These are phyloP conservation scores for Chlorokybus atmophyticus DNA, from an alignment of 139 green algal species.

Conservation along the genomic window DNA sequence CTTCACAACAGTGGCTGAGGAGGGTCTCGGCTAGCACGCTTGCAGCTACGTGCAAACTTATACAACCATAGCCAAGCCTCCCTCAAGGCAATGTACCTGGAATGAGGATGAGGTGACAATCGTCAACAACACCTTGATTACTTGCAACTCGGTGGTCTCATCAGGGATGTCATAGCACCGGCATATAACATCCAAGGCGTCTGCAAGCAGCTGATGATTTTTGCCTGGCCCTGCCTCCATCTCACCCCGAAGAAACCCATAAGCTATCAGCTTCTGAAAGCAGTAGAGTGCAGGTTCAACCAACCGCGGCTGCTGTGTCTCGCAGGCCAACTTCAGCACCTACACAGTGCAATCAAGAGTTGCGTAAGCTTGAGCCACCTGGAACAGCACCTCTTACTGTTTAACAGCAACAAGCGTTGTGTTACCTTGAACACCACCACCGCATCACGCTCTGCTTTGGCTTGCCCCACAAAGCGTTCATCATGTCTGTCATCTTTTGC, in stretches of 20 bases:
- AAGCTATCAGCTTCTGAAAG: conserved; percentile 80
- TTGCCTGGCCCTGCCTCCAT: conserved; percentile 12
- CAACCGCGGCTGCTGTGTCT: conserved; percentile 50
- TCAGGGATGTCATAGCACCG: conserved; percentile 80
- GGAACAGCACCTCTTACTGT: conserved; percentile 9
- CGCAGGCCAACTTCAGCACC: conserved; percentile 22
- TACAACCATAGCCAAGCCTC: too few relatives aligned
- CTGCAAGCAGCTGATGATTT: conserved; percentile 12
- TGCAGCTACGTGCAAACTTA: conserved; percentile 70
- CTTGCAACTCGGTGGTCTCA: conserved; percentile 77
- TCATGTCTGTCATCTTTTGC: neutral
- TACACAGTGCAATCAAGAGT: conserved; percentile 10
- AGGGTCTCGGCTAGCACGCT: conserved; percentile 30
- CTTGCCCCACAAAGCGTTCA: neutral
- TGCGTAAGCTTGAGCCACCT: conserved; percentile 9
- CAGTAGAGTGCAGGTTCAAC: conserved; percentile 71
- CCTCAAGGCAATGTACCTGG: too few relatives aligned
- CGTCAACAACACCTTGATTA: conserved; percentile 64
- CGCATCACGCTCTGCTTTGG: neutral
- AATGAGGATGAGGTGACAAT: conserved; percentile 64
- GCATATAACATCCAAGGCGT: conserved; percentile 30
- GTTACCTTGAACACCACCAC: neutral
- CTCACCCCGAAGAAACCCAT: conserved; percentile 44
- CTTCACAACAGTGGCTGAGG: too few relatives aligned
- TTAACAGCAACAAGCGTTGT: neutral